Conservation (phyloP, 345 rosid genomes). For the Kernera saxatilis region DNA sequence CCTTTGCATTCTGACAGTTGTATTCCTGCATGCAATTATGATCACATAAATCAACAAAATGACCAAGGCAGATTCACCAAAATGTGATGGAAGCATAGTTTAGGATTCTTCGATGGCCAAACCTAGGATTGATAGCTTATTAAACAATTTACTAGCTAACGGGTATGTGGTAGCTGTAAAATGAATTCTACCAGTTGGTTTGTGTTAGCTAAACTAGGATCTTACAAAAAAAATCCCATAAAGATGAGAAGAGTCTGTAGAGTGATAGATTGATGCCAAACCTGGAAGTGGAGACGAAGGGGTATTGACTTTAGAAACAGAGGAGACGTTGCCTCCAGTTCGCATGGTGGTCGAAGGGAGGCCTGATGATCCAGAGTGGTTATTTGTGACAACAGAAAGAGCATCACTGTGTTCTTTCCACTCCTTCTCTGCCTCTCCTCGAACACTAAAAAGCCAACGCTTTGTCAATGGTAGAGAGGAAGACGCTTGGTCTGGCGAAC, state of each 20-base stretch:
- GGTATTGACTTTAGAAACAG: slow-evolving; percentile 32
- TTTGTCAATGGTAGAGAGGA: slow-evolving; percentile 49
- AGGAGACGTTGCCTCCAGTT: slow-evolving; percentile 63
- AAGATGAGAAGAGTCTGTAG: background rate
- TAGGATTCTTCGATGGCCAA: background rate
- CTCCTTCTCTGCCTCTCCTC: slow-evolving; percentile 49
- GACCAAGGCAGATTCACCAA: background rate
- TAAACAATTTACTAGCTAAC: background rate
- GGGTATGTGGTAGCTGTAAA: background rate
- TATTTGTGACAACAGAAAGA: slow-evolving; percentile 35
- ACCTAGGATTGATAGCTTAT: background rate
- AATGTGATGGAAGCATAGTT: background rate
- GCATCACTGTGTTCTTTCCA: slow-evolving; percentile 67
- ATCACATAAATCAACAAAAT: slow-evolving; percentile 7
- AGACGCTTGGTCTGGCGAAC: slow-evolving; percentile 47
- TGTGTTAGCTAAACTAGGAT: background rate
- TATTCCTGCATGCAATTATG: no score
- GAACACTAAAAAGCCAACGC: slow-evolving; percentile 61
- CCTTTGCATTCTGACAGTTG: slow-evolving; percentile 60
- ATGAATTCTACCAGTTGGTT: background rate
- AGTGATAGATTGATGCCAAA: slow-evolving; percentile 18
- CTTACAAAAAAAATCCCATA: background rate
- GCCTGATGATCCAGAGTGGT: slow-evolving; percentile 40
- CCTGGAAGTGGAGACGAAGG: slow-evolving; percentile 33
- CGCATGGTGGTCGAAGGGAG: slow-evolving; percentile 57